Conservation (phyloP, 306 rosid genomes). For the Potentilla sterilis region DNA sequence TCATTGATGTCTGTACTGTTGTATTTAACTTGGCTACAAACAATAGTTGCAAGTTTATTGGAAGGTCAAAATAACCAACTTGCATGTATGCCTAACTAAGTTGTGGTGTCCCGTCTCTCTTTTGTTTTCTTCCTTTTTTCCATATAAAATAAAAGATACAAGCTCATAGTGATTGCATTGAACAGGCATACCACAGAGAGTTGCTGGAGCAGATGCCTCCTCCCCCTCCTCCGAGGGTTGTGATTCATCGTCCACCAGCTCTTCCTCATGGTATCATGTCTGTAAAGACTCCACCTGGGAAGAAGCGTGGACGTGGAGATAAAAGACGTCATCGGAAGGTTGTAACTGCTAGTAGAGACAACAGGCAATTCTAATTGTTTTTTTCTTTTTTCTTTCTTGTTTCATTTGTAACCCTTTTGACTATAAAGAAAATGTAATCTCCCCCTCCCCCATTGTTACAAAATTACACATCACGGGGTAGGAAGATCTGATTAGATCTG, state of each 20-base stretch:
- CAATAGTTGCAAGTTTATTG: background rate
- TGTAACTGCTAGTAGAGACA: constrained; percentile 43
- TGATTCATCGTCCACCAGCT: constrained; percentile 32
- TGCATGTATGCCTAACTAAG: background rate
- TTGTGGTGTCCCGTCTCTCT: background rate
- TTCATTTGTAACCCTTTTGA: constrained; percentile 17
- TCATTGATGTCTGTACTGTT: background rate
- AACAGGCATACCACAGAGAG: constrained; percentile 79
- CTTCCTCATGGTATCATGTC: constrained; percentile 10
- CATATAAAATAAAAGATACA: background rate
- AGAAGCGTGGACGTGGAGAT: constrained; percentile 61
- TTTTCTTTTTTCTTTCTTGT: background rate
- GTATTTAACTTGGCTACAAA: background rate
- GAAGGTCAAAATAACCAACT: background rate
- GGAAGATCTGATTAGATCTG: constrained; percentile 37
- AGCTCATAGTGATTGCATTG: constrained; percentile 20
- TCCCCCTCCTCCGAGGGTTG: constrained; percentile 33
- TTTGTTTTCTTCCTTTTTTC: background rate
- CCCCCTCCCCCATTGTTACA: constrained; percentile 38
- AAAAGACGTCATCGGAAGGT: constrained; percentile 66
- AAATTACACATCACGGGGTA: constrained; percentile 44
- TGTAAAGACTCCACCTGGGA: constrained; percentile 39
- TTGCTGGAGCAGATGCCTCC: constrained; percentile 79
- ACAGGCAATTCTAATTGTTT: constrained; percentile 33
- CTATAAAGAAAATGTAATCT: constrained; percentile 41